phyloP scores from a whole-genome alignment of 441 rosid species.

The Populus hybrid region DNA sequence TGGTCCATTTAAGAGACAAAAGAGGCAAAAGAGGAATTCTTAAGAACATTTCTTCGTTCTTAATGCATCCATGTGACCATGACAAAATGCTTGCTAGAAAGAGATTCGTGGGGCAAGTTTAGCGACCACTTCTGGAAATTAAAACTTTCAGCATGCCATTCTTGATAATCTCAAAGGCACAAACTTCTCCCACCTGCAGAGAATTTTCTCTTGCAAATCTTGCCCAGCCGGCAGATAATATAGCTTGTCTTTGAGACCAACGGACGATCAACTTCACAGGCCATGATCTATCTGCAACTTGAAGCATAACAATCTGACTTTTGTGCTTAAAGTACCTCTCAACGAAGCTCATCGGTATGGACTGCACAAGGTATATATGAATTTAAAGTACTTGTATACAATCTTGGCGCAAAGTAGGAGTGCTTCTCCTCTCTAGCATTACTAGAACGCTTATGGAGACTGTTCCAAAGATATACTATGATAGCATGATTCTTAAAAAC shows the following conservation, averaged over 20 bases:
- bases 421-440: no score
- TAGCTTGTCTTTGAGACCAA: background rate
- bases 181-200: constrained; percentile 21
- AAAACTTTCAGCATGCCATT: constrained; percentile 4
- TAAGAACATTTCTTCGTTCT: background rate
- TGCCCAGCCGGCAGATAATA: constrained; percentile 17
- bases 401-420: background rate
- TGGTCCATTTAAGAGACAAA: background rate
- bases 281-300: constrained; percentile 19
- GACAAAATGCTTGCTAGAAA: background rate
- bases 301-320: background rate
- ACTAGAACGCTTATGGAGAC: no score
- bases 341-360: constrained; percentile 5
- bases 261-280: constrained; percentile 8
- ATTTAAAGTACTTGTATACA: background rate
- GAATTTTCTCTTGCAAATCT: constrained; percentile 23
- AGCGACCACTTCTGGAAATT: background rate
- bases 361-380: constrained; percentile 11
- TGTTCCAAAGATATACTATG: background rate
- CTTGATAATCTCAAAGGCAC: constrained; percentile 22
- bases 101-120: background rate
- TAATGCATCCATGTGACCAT: background rate
- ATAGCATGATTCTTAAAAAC: background rate
- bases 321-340: background rate
- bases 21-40: background rate